phyloP scores from a whole-genome alignment of 2,329 filamentous ascomycete genomes.

The Beauveria pseudobassiana region DNA sequence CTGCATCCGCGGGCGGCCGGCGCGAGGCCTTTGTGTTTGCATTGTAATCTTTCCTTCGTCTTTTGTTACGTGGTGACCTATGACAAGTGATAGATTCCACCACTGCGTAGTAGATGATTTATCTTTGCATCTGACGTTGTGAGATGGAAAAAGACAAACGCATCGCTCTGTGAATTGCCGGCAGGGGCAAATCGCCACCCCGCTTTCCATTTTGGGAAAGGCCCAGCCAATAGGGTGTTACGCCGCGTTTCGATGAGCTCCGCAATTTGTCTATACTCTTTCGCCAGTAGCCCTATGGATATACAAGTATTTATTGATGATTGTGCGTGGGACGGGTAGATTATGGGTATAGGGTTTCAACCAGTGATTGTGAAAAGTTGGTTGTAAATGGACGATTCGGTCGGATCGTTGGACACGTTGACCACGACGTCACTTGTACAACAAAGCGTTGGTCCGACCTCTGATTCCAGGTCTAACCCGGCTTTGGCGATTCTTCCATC shows the following conservation, averaged over 20 bases:
- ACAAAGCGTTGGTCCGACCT: no score
- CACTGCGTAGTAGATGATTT: not conserved
- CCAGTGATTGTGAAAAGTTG: no score
- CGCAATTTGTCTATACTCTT: constrained; percentile 8
- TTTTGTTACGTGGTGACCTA: no score
- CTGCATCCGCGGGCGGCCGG: constrained; percentile 7
- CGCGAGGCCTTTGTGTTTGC: constrained; percentile 5
- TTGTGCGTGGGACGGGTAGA: not conserved
- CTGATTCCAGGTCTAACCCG: no score
- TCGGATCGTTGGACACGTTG: no score
- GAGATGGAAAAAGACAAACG: not conserved
- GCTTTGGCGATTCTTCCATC: no score
- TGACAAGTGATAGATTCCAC: not conserved
- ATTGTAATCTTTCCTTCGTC: not conserved
- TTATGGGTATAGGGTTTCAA: not conserved
- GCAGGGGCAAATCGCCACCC: constrained; percentile 1
- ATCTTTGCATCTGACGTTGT: not conserved
- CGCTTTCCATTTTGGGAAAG: constrained; percentile 3
- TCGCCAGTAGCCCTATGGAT: no score
- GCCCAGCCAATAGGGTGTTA: constrained; percentile 10
- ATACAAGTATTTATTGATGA: not conserved
- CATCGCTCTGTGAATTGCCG: not conserved
- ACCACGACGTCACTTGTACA: no score
- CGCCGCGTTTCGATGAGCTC: not conserved
- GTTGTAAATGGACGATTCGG: no score